phyloP scores from a whole-genome alignment of 2,329 filamentous ascomycete genomes.

The Phialocephala subalpina region DNA sequence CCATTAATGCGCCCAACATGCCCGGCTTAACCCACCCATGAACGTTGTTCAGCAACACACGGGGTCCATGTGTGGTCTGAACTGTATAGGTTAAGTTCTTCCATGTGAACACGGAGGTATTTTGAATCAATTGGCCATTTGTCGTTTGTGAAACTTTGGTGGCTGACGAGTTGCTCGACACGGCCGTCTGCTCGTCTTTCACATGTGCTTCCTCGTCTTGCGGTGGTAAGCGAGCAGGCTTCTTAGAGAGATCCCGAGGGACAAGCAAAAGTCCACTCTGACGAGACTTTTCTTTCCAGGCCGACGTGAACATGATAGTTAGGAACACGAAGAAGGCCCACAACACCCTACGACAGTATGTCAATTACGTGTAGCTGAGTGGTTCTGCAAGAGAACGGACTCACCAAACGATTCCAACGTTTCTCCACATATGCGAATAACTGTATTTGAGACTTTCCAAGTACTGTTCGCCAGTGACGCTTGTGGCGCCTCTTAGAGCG shows the following conservation, averaged over 20 bases:
- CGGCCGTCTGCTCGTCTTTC: too few species aligned
- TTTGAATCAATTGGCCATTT: conserved; percentile 59
- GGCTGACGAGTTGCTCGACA: too few species aligned
- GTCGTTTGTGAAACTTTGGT: too few species aligned
- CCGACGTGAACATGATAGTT: too few species aligned
- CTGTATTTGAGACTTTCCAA: conserved; percentile 63
- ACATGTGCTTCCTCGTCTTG: too few species aligned
- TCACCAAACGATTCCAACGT: conserved; percentile 67
- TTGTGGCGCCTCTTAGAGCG: conserved; percentile 55
- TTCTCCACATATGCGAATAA: conserved; percentile 62
- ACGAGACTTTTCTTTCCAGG: too few species aligned
- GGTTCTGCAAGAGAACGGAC: conserved; percentile 70
- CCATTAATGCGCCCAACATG: conserved; percentile 72
- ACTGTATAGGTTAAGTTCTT: conserved; percentile 75
- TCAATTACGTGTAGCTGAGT: too few species aligned
- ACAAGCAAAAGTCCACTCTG: too few species aligned
- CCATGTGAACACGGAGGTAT: conserved; percentile 78
- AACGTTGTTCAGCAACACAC: conserved; percentile 78
- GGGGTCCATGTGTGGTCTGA: conserved; percentile 65
- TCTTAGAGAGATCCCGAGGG: too few species aligned
- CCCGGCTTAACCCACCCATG: conserved; percentile 82
- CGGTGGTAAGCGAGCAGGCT: too few species aligned
- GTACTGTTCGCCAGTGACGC: conserved; percentile 64
- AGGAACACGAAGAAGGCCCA: too few species aligned
- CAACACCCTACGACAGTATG: too few species aligned